Percentiles rank a stretch among this genome's conserved stretches.
Conservation (phyloP, 116 monocot species). For the Cymodocea nodosa region DNA sequence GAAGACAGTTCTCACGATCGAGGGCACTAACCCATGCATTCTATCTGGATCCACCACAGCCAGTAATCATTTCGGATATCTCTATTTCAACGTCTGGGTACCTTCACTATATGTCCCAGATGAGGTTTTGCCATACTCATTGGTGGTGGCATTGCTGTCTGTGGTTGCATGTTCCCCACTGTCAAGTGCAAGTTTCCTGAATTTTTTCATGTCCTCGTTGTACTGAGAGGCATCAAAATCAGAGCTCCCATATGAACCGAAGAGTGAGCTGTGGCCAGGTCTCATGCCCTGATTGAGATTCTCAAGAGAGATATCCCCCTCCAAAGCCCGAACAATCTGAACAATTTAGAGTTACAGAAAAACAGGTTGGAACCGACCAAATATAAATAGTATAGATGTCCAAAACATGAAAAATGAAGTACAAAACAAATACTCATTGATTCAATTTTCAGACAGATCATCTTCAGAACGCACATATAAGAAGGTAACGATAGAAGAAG, state of each 20-base stretch:
- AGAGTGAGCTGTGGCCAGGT: constrained; percentile 49
- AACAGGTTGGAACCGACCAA: background rate
- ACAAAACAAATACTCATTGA: too few species aligned
- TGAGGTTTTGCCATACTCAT: constrained; percentile 32
- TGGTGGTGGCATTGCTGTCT: constrained; percentile 39
- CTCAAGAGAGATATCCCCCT: constrained; percentile 50
- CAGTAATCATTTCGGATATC: background rate
- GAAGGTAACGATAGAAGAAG: too few species aligned
- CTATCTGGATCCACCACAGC: too few species aligned
- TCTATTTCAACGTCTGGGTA: constrained; percentile 19
- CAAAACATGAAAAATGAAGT: too few species aligned
- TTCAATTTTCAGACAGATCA: too few species aligned
- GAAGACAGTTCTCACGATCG: too few species aligned
- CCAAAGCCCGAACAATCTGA: constrained; percentile 64
- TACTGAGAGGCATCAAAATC: constrained; percentile 52
- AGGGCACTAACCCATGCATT: too few species aligned
- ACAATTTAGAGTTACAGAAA: background rate
- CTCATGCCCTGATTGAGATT: constrained; percentile 44
- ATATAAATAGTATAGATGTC: too few species aligned
- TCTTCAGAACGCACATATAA: too few species aligned
- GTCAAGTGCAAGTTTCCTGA: constrained; percentile 52
- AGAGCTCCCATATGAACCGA: constrained; percentile 43
- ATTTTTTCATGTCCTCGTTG: constrained; percentile 63
- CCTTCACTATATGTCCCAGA: constrained; percentile 36
- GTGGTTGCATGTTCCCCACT: constrained; percentile 31